Conservation (phyloP, 805 yeast species). For the Priceomyces melissophilus region DNA sequence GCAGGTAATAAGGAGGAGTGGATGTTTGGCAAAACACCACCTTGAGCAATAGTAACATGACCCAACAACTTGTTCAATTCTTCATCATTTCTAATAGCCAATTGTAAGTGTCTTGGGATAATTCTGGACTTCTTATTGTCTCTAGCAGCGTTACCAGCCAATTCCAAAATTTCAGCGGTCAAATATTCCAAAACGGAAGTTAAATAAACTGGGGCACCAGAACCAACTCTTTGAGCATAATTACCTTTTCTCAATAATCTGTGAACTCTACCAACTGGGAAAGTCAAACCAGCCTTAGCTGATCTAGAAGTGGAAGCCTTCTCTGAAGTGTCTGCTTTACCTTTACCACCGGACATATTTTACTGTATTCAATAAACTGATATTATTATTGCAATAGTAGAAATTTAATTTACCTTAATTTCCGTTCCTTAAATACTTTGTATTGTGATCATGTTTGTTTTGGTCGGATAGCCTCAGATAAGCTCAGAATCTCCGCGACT, state of each 20-base stretch:
- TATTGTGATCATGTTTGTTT: slow-evolving; percentile 1
- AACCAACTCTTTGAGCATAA: slow-evolving; percentile 98
- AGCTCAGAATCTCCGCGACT: slow-evolving; percentile 1
- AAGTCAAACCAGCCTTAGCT: slow-evolving; percentile 96
- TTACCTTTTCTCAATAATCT: slow-evolving; percentile 94
- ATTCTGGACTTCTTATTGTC: slow-evolving; percentile 99
- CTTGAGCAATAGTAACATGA: slow-evolving; percentile 96
- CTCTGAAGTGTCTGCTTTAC: slow-evolving; percentile 91
- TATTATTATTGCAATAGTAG: slow-evolving; percentile 1
- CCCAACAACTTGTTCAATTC: slow-evolving; percentile 91
- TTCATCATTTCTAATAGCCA: slow-evolving; percentile 98
- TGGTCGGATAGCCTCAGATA: slow-evolving; percentile 1
- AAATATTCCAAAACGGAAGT: slow-evolving; percentile 96
- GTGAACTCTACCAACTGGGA: slow-evolving; percentile 99
- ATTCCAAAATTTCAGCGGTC: slow-evolving; percentile 96
- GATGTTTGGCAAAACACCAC: slow-evolving; percentile 98
- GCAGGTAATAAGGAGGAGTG: slow-evolving; percentile 89
- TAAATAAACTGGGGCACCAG: slow-evolving; percentile 98
- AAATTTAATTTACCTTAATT: neutral
- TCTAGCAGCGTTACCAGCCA: slow-evolving; percentile 99
- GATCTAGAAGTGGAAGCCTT: slow-evolving; percentile 98
- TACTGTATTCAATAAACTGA: slow-evolving; percentile 18
- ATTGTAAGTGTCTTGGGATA: slow-evolving; percentile 97
- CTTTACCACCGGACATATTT: slow-evolving; percentile 78
- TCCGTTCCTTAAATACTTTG: slow-evolving; percentile 3